Base-by-base conservation (phyloP, 495 filamentous ascomycete species). In the Sphaerosporella brunnea region DNA sequence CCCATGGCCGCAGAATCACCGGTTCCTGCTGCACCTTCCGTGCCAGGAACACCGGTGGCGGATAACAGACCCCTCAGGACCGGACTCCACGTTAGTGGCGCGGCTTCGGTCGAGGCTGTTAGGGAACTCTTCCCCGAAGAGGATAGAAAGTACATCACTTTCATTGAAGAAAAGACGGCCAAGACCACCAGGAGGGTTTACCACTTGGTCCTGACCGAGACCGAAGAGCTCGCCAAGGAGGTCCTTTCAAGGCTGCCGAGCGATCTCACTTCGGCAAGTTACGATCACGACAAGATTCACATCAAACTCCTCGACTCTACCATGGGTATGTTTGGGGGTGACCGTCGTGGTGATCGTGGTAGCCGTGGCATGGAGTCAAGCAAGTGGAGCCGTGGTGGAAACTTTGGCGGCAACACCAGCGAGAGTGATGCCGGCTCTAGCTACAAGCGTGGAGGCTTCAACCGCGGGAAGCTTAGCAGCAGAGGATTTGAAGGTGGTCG, bases 41-140 rank as follows among this genome's bases (percentile, higher is more conserved):
- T 58, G 65, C 23, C 65, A 61, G 41, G 55, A 54, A 4, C 69
- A 37, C 47, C 20, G 46, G 44, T 15, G 34, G 51, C 28, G 51
- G 49, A 21, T 38, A 47, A 2, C 50, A 50, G 47, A 36, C 13
- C n/a, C 18, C 0, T 53, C 59, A 30, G 55, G 78, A 56, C 79
- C 81, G 86, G 78, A 18, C 71, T 99, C 2, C 95, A 93, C 61
- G 71, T 96, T 13, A 78, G 78, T 62, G 82, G 82, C 46, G 73
- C 84, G 21, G 78, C 77, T 37, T 78, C 71, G 43, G 79, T 81
- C 45, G 80, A 93, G 21, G 80, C 79, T 18, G 78, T 80, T 4
- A 80, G 79, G 26, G 76, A 81, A 25, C 69, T 88, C 3, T 84
- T 99, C 55, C 62, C 73, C 3, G 77, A 92, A 10, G 83, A 92